Evolutionary conservation across 2,329 filamentous ascomycete species (phyloP), one percentile per base, ranked within the genome.

Genomic region (Exophiala aquamarina): DNA sequence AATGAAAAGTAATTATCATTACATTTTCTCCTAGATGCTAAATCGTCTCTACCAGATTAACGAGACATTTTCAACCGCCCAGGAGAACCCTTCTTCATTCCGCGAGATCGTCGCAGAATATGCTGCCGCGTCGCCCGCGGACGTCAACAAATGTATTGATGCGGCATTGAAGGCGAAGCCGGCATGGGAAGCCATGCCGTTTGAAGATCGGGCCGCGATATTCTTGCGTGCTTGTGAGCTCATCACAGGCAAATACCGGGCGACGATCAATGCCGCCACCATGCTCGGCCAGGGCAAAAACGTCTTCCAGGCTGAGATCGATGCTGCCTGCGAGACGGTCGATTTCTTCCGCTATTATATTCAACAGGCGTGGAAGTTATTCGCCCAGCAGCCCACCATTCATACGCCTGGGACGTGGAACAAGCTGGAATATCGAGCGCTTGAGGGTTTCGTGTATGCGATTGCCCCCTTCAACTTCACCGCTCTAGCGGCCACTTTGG

Each of bases 381-480:
- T 64, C 7, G 57, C 55, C 38, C 58, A 63, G 47, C 69, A 71
- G 56, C 69, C 68, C 5, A 55, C 59, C 44, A 52, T 64, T 29
- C 53, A 60, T 37, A 21, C 44, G 1, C 19, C 45, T 6, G 48
- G 50, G 3, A 49, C 49, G 18, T 52, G 36, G 36, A 47, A 47
- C 18, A 41, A 33, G 28, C 37, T 34, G 2, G 23, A 34, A n/a
- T 41, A 47, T 34, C 81, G 91, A 31, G 85, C 92, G 14, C 81
- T 97, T 3, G 91, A 97, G 69, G 91, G 91, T 14, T 96, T 97
- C 68, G 89, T 97, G 53, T 96, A 96, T 66, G 92, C 91, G 28
- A 83, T 96, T 60, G 89, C 85, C 50, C 91, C 91, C 34, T 97
- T 96, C 79, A 97, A 97, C 76, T 97, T 97, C 72, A 96, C 91